Evolutionary conservation across 805 yeast species (phyloP).

Genomic region (Saturnispora gosingensis): DNA sequence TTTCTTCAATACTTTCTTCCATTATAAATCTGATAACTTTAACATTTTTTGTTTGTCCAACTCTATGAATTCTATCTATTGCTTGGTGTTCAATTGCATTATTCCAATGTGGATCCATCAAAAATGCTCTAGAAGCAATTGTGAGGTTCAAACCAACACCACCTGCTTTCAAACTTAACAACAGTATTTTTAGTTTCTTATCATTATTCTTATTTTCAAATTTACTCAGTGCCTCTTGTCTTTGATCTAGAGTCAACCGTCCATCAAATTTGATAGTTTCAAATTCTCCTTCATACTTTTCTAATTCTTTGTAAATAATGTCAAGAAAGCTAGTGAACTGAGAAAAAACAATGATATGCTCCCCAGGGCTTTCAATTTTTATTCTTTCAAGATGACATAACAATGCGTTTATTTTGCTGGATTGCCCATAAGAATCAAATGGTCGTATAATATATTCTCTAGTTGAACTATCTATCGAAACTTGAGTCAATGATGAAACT

Average conservation of each 20-base stretch:
- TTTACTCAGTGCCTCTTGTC: slow-evolving; percentile 49
- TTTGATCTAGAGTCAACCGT: slow-evolving; percentile 52
- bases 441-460: slow-evolving; percentile 28
- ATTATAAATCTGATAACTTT: slow-evolving; percentile 73
- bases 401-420: slow-evolving; percentile 68
- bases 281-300: slow-evolving; percentile 36
- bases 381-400: slow-evolving; percentile 47
- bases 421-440: slow-evolving; percentile 44
- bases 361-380: slow-evolving; percentile 48
- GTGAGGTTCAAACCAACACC: slow-evolving; percentile 90
- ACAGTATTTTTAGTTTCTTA: slow-evolving; percentile 35
- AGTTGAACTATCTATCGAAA: not conserved
- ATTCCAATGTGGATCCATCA: slow-evolving; percentile 98
- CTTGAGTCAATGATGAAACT: slow-evolving; percentile 8
- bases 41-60: slow-evolving; percentile 73
- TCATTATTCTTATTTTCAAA: slow-evolving; percentile 33
- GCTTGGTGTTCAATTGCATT: slow-evolving; percentile 89
- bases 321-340: slow-evolving; percentile 83
- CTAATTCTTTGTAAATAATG: slow-evolving; percentile 55
- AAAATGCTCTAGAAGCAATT: slow-evolving; percentile 71
- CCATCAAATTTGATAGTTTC: slow-evolving; percentile 74
- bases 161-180: slow-evolving; percentile 81
- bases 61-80: slow-evolving; percentile 81
- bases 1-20: slow-evolving; percentile 74
- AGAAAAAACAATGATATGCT: slow-evolving; percentile 79